Conservation (phyloP, 2,329 filamentous ascomycete species). For the Colletotrichum gloeosporioides region DNA sequence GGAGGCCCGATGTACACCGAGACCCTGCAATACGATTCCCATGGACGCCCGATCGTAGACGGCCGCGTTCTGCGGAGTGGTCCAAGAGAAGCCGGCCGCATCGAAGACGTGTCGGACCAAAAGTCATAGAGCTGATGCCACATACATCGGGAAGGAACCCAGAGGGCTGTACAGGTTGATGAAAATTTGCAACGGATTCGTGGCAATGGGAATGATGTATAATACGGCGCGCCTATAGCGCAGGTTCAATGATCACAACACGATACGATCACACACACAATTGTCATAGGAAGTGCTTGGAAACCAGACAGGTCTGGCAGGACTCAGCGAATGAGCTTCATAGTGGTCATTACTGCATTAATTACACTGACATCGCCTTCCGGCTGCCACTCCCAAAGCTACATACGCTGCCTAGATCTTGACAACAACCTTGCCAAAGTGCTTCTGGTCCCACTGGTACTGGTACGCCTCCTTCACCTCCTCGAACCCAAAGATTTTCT, state of each 20-base stretch:
- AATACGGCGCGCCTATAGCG: not conserved
- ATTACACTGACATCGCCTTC: not conserved
- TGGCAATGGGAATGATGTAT: not conserved
- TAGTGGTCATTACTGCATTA: not conserved
- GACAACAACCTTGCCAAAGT: conserved; percentile 18
- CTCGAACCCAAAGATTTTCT: conserved; percentile 15
- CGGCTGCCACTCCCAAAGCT: not conserved
- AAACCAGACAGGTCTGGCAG: rapidly evolving
- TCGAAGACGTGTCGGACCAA: conserved; percentile 7
- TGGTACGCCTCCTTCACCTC: conserved; percentile 21
- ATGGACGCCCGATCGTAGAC: not conserved
- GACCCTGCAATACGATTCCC: conserved; percentile 2
- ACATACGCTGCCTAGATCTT: not conserved
- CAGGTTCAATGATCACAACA: not conserved
- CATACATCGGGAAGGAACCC: not conserved
- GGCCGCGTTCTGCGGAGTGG: not conserved
- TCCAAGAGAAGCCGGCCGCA: not conserved
- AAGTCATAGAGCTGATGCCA: not conserved
- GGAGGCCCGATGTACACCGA: not conserved
- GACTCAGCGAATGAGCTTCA: not conserved
- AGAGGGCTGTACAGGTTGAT: not conserved
- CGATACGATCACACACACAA: rapidly evolving
- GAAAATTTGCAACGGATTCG: not conserved
- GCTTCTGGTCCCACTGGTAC: conserved; percentile 15
- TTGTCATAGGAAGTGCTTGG: not conserved